Percentiles rank a stretch among this genome's conserved stretches.
These are phyloP conservation scores for Scorias spongiosa DNA, from an alignment of 2,329 filamentous ascomycete genomes.

Conservation along the genomic window DNA sequence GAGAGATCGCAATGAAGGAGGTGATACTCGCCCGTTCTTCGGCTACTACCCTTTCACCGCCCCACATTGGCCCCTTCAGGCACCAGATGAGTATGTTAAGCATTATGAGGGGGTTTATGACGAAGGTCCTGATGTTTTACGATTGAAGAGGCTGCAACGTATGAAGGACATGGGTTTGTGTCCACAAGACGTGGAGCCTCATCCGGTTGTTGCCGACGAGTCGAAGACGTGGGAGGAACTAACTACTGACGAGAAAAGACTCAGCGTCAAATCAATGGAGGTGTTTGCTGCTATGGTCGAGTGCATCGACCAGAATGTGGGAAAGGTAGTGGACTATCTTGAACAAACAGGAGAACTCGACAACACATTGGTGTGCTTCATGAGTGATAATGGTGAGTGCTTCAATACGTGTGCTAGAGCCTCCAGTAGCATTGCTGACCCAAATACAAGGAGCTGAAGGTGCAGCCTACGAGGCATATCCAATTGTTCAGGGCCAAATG, in stretches of 20 bases:
- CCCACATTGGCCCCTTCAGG: conserved; percentile 49
- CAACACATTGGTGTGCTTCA: conserved; percentile 49
- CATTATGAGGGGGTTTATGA: conserved; percentile 47
- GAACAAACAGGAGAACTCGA: conserved; percentile 42
- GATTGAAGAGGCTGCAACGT: conserved; percentile 36
- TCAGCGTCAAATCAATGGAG: conserved; percentile 42
- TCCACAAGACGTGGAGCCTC: conserved; percentile 33
- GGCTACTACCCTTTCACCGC: conserved; percentile 47
- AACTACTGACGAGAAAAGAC: conserved; percentile 30
- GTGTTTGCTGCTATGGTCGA: conserved; percentile 51
- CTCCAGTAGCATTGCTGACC: neutral
- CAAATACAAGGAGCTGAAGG: conserved; percentile 38
- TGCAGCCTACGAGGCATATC: conserved; percentile 42
- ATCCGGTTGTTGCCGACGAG: conserved; percentile 36
- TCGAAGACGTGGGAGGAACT: conserved; percentile 34
- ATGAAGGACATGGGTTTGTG: conserved; percentile 45
- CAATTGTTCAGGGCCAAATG: conserved; percentile 39
- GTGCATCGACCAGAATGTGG: conserved; percentile 43
- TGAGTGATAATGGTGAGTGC: conserved; percentile 37
- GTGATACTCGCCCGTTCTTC: conserved; percentile 38
- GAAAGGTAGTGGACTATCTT: conserved; percentile 42
- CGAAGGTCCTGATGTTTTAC: conserved; percentile 43
- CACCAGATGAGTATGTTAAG: conserved; percentile 37
- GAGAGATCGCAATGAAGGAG: conserved; percentile 20
- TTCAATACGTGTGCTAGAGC: neutral